Evolutionary conservation across 202 grass and related monocot species (phyloP).

Genomic region (Hordeum pubiflorum): DNA sequence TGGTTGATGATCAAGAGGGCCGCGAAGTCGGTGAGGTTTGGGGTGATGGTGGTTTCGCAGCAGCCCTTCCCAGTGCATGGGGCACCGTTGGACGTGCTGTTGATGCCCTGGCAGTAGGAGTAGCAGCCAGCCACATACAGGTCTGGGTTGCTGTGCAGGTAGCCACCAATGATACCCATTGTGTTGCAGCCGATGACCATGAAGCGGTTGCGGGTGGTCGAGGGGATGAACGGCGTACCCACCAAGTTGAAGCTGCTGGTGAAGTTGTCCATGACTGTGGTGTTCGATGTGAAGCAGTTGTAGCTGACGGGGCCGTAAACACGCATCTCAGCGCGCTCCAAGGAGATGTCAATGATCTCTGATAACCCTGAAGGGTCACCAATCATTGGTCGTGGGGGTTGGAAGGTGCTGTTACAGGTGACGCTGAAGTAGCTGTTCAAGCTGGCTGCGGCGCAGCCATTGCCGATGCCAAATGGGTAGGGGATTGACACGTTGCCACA

Average conservation of each 20-base stretch:
- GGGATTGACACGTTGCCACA: slow-evolving; percentile 51
- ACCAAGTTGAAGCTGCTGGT: background rate
- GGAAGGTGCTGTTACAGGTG: slow-evolving; percentile 32
- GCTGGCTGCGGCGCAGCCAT: slow-evolving; percentile 1
- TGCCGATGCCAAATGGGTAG: slow-evolving; percentile 46
- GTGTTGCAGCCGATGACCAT: slow-evolving; percentile 42
- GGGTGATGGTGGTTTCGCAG: slow-evolving; percentile 40
- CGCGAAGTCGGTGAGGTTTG: slow-evolving; percentile 16
- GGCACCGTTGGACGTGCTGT: background rate
- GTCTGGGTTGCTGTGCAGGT: background rate
- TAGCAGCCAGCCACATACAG: slow-evolving; percentile 24
- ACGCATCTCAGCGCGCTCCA: slow-evolving; percentile 23
- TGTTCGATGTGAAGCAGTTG: slow-evolving; percentile 25
- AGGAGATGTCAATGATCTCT: slow-evolving; percentile 36
- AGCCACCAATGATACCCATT: slow-evolving; percentile 12
- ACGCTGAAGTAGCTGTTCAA: slow-evolving; percentile 27
- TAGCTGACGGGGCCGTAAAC: slow-evolving; percentile 3
- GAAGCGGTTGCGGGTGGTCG: slow-evolving; percentile 45
- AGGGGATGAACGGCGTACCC: slow-evolving; percentile 12
- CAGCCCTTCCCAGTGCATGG: slow-evolving; percentile 51
- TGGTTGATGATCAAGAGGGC: background rate
- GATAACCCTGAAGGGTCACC: rapidly evolving
- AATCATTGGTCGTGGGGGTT: slow-evolving; percentile 15
- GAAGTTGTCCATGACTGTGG: background rate
- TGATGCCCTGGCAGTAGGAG: slow-evolving; percentile 29